Base-by-base conservation (phyloP, 176 grass and related monocot genomes). In the Lolium multiflorum region DNA sequence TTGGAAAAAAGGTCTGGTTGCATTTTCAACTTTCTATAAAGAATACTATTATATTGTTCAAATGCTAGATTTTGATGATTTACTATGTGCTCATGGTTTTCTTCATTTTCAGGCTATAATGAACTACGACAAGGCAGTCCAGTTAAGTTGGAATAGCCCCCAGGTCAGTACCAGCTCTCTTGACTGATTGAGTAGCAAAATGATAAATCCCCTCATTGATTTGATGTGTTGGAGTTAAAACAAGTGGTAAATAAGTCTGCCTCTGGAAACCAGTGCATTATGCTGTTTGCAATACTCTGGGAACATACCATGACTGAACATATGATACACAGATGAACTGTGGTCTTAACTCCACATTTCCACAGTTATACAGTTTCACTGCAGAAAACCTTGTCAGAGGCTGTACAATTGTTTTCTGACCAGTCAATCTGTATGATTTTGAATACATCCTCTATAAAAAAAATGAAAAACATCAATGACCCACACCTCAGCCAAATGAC, bases 51-150 rank as follows among this genome's bases (percentile, higher is more conserved):
- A 50, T 84, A 76, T 66, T 24, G 8, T 52, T 41, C 63, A 16
- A 17, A 65, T 54, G 4, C 48, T 66, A n/a, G 20, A 65, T 38
- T 68, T n/a, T 52, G 28, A 54, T 11, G 46, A 38, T 5, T 64
- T 54, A 39, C 26, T 1, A 21, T 38, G 26, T 75, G 11, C 7
- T 63, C 70, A 41, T 65, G 16, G 60, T 11, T 66, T 48, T 65
- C 11, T 65, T 85, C 20, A 43, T 49, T 72, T 92, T 9, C 63
- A 93, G 93, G 91, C 93, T 83, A 93, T 92, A 82, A 93, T 75
- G 81, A 93, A 95, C 65, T 95, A 95, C 21, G 91, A 93, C 71
- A 95, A 92, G 83, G 93, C 93, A 67, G 93, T 95, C 72, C 83
- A 93, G 43, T 91, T 95, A 46, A 93, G 91, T 59, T 95, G 91